These are phyloP conservation scores for Garcia nutans DNA, from an alignment of 345 rosid genomes.

Conservation along the genomic window DNA sequence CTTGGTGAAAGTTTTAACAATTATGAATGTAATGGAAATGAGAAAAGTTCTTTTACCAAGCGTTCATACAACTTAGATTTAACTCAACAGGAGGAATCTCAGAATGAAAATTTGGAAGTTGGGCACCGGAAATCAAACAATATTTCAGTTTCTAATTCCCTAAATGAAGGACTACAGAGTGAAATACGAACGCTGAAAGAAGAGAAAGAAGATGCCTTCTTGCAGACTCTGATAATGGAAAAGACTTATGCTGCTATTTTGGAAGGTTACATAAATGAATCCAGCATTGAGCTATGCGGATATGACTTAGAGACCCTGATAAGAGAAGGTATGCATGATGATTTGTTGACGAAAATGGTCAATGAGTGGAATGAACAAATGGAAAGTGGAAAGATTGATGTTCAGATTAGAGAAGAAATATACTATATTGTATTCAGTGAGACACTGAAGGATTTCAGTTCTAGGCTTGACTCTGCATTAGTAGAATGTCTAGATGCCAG, in stretches of 20 bases:
- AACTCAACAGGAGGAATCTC: conserved; percentile 10
- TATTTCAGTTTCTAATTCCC: conserved; percentile 15
- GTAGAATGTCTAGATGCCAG: conserved; percentile 2
- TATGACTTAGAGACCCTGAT: conserved; percentile 19
- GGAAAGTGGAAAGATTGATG: conserved; percentile 24
- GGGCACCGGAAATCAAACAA: conserved; percentile 43
- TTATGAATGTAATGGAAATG: conserved; percentile 10
- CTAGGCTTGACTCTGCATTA: background rate
- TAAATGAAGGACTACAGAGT: conserved; percentile 25
- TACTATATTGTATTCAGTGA: conserved; percentile 19
- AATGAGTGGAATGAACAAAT: conserved; percentile 26
- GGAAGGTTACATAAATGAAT: conserved; percentile 32
- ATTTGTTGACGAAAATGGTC: conserved; percentile 21
- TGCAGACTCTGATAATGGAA: conserved; percentile 35
- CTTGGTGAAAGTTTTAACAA: conserved; percentile 20
- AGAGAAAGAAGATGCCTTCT: conserved; percentile 44
- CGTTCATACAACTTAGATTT: background rate
- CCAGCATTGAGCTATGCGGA: conserved; percentile 10
- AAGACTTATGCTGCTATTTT: conserved; percentile 40
- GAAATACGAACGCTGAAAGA: conserved; percentile 30
- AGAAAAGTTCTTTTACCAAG: conserved; percentile 3
- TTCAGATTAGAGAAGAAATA: conserved; percentile 19
- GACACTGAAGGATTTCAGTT: conserved; percentile 10
- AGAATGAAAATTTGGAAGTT: conserved; percentile 34
- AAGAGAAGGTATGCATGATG: conserved; percentile 30